Conservation (phyloP, 192 early-diverging fungal species). For the Cetraspora pellucida region DNA sequence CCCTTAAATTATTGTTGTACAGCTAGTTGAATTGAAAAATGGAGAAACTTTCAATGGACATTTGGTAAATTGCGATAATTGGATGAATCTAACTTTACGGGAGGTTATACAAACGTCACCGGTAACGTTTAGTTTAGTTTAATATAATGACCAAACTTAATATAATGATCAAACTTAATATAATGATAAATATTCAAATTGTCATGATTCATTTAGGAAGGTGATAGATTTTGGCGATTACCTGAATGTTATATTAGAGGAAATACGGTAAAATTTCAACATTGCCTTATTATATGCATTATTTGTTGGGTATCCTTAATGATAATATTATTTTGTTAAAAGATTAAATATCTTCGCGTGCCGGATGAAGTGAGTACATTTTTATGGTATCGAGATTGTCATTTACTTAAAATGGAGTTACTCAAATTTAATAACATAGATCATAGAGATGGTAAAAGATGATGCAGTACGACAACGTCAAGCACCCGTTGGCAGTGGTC, state of each 20-base stretch:
- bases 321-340: not conserved
- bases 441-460: conserved; percentile 90
- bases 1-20: conserved; percentile 19
- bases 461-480: conserved; percentile 66
- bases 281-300: conserved; percentile 10
- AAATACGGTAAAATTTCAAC: conserved; percentile 56
- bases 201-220: conserved; percentile 58
- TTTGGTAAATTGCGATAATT: conserved; percentile 94
- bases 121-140: conserved; percentile 41
- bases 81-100: conserved; percentile 95
- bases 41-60: conserved; percentile 99
- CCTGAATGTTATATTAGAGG: conserved; percentile 93
- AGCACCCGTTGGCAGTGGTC: conserved; percentile 42
- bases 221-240: conserved; percentile 91
- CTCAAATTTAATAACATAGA: conserved; percentile 39
- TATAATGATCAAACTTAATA: not conserved
- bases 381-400: not conserved
- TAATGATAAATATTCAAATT: not conserved
- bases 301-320: not conserved
- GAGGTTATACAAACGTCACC: conserved; percentile 94
- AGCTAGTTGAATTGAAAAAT: conserved; percentile 94
- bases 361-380: conserved; percentile 72
- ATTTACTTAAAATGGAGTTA: not conserved
- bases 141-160: not conserved
- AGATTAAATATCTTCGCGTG: conserved; percentile 80